phyloP scores from a whole-genome alignment of 192 early-diverging fungal genomes.

The Rhizophagus prolifer region DNA sequence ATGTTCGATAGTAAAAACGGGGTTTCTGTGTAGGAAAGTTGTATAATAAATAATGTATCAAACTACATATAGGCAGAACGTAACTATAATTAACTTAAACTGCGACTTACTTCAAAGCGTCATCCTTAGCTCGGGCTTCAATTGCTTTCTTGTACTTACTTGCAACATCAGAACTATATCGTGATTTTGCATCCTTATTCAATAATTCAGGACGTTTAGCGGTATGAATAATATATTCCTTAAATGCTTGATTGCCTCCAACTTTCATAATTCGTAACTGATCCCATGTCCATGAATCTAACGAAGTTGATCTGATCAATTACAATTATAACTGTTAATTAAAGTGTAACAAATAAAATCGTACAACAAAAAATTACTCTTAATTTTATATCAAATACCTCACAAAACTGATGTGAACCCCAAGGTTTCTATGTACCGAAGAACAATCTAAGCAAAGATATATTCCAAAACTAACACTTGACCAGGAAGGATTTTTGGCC shows the following conservation, averaged over 20 bases:
- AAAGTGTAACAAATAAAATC: background rate
- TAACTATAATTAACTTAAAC: too few relatives aligned
- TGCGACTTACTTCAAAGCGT: slow-evolving; percentile 45
- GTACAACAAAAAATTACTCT: background rate
- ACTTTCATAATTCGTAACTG: slow-evolving; percentile 89
- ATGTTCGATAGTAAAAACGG: slow-evolving; percentile 8
- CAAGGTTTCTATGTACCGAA: slow-evolving; percentile 92
- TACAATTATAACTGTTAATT: slow-evolving; percentile 4
- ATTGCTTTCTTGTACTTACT: slow-evolving; percentile 82
- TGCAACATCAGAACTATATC: slow-evolving; percentile 76
- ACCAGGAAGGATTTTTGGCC: slow-evolving; percentile 94
- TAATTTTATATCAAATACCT: slow-evolving; percentile 53
- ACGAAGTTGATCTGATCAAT: slow-evolving; percentile 66
- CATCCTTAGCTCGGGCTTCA: slow-evolving; percentile 67
- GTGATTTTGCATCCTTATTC: slow-evolving; percentile 73
- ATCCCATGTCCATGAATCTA: slow-evolving; percentile 92
- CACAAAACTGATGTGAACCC: slow-evolving; percentile 97
- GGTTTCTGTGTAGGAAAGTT: background rate
- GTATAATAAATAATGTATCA: background rate
- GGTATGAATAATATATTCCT: slow-evolving; percentile 66
- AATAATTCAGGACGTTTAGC: slow-evolving; percentile 52
- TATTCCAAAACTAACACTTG: slow-evolving; percentile 89
- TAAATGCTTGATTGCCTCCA: slow-evolving; percentile 81
- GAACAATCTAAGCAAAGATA: slow-evolving; percentile 97
- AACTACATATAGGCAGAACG: background rate